These are phyloP conservation scores for Coemansia erecta DNA, from an alignment of 192 early-diverging fungal genomes.

Conservation along the genomic window DNA sequence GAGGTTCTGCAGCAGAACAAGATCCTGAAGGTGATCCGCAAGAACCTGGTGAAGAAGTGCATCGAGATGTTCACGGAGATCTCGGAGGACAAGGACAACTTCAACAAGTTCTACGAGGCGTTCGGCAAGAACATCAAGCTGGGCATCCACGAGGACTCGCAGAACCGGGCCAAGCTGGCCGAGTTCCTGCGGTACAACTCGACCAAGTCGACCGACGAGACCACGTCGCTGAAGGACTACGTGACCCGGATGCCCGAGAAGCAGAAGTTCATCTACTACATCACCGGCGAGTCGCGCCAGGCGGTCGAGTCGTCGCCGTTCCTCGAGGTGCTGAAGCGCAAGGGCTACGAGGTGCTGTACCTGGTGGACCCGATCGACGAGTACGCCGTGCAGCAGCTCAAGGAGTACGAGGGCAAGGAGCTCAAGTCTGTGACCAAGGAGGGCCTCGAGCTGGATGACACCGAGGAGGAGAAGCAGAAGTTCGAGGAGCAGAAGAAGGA, in stretches of 20 bases:
- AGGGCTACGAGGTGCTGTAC: conserved; percentile 97
- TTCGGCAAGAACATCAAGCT: conserved; percentile 99
- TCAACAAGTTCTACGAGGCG: conserved; percentile 98
- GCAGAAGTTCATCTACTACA: conserved; percentile 99
- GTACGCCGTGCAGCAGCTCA: conserved; percentile 96
- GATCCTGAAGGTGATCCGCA: conserved; percentile 99
- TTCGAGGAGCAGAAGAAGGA: conserved; percentile 91
- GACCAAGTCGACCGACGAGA: conserved; percentile 97
- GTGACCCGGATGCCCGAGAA: conserved; percentile 99
- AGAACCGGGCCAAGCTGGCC: conserved; percentile 95
- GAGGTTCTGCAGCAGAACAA: conserved; percentile 99
- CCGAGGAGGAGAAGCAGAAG: conserved; percentile 96
- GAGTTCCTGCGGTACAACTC: conserved; percentile 97
- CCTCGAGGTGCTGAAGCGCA: conserved; percentile 98
- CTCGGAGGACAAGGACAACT: conserved; percentile 98
- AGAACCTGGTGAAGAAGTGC: conserved; percentile 99
- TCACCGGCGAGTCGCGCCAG: conserved; percentile 93
- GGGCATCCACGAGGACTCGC: conserved; percentile 97
- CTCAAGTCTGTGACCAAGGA: conserved; percentile 98
- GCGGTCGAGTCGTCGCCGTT: conserved; percentile 97
- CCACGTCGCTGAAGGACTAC: conserved; percentile 99
- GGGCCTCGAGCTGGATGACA: conserved; percentile 97
- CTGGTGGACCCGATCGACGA: conserved; percentile 99
- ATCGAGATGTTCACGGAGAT: conserved; percentile 98
- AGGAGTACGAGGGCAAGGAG: conserved; percentile 99